These are phyloP conservation scores for Rhizomucor pusillus DNA, from an alignment of 371 early-diverging fungal genomes.

Conservation along the genomic window DNA sequence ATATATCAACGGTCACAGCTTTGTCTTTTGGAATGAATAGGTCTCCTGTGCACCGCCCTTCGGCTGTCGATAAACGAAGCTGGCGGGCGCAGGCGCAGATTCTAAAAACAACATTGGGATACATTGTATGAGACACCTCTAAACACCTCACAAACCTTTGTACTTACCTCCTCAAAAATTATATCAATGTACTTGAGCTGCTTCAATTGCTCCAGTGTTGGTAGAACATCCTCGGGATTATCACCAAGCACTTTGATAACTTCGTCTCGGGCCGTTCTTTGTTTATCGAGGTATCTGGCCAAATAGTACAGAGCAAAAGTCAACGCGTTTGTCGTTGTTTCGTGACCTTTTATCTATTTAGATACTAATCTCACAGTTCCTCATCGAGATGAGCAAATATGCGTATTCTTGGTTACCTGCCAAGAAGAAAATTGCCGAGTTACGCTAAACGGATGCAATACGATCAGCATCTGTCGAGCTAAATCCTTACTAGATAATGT, in stretches of 20 bases:
- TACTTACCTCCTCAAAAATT: conserved; percentile 22
- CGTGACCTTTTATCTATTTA: conserved; percentile 18
- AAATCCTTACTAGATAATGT: no score
- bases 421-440: conserved; percentile 44
- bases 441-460: conserved; percentile 31
- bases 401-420: conserved; percentile 24
- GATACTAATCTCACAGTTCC: conserved; percentile 5
- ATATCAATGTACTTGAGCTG: conserved; percentile 15
- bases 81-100: conserved; percentile 5
- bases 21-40: conserved; percentile 18
- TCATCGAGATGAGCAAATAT: no score
- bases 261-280: conserved; percentile 48
- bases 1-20: conserved; percentile 8
- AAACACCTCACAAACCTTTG: not conserved
- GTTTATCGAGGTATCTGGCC: conserved; percentile 24
- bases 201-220: conserved; percentile 22
- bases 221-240: conserved; percentile 32
- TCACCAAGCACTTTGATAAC: conserved; percentile 52
- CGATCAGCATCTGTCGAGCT: not conserved
- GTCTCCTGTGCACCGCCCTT: conserved; percentile 5
- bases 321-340: conserved; percentile 29
- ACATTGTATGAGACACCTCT: not conserved
- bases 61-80: conserved; percentile 8
- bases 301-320: conserved; percentile 21
- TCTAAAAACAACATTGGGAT: conserved; percentile 2